Base-by-base conservation (phyloP, 2,329 filamentous ascomycete genomes). In the Diaporthe aspalathi region DNA sequence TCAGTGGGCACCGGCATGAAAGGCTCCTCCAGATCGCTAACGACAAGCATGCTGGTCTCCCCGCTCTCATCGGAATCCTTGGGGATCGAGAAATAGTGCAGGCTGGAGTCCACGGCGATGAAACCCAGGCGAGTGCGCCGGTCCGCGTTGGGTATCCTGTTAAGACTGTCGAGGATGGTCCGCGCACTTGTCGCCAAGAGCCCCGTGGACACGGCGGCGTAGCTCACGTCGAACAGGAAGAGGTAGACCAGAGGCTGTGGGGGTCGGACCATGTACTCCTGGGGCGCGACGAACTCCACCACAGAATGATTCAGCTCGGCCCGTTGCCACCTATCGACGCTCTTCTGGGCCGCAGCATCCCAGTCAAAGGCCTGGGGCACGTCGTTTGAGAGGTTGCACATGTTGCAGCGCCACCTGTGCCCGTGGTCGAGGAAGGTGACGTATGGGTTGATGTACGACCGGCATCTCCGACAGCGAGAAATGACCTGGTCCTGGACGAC, bases 351-450 rank as follows among this genome's bases (percentile, higher is more conserved):
- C 54, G 94, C 92, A 43, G 94, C 92, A 82, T 99, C 96, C 96
- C 96, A 99, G 81, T 99, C 96, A 76, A 99, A 99, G 47, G 95
- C 95, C 83, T 99, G 96, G n/a, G 96, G 96, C 49, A 98, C 95
- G 77, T 99, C 96, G 80, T 99, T 99, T 76, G 95, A 98, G 75
- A 99, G 87, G 82, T 97, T 98, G 83, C 96, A 99, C 95, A 99
- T 98, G 84, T 99, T 99, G 85, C 96, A 99, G 79, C 95, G 92
- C 96, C 96, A 99, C 79, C 96, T 90, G 83, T 99, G 96, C 57
- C 96, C 96, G 79, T 98, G 94, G 78, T 99, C 96, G 73, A 99
- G 85, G 84, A 99, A 99, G 57, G 94, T 94, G 72, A 97, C 96
- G 77, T 95, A 99, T 16, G 96, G 95, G 81, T 98, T 98, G 86